Evolutionary conservation across 345 rosid genomes (phyloP), one percentile per base, ranked within the genome.

Genomic region (Turritis glabra): DNA sequence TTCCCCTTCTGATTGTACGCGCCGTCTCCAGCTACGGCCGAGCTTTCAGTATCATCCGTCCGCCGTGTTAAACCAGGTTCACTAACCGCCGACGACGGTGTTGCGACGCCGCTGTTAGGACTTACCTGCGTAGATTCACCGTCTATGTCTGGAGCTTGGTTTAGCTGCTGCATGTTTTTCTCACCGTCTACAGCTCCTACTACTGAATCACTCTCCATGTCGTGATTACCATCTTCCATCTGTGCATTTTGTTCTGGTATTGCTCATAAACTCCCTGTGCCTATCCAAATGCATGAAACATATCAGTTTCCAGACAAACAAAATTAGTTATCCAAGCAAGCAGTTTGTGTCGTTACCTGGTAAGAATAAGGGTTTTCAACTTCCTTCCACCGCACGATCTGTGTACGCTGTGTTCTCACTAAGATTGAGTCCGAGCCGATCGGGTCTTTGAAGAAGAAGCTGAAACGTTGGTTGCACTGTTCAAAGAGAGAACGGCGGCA

Each of bases 391-490:
- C 9, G 48, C 57, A 22, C 98, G 95, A n/a, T 95, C 99, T 4
- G 97, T 95, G 48, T 62, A 78, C 0, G 90, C 61, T 53, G 90
- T 77, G 80, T 58, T 76, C 84, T 92, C 99, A 48, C 61, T 81
- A 71, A 87, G 64, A 66, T 88, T 88, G 43, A 95, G 82, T 0
- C 86, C 90, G 35, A 95, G 96, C 46, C 17, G 83, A 74, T 89
- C 99, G 10, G 99, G 96, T 74, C 97, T 85, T 78, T 89, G 83
- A 32, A 95, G 96, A 82, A 92, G 79, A 23, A 79, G 83, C 33
- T 78, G 91, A 73, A 92, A 95, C 54, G 99, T 95, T 52, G 97
- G 99, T 79, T 92, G 99, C 99, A 95, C 56, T 92, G 99, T 78
- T 92, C 98, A 82, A 90, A 95, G 67, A 92, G 85, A 62, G 93